Base-by-base conservation (phyloP, 805 yeast genomes). In the Huiozyma naganishii region DNA sequence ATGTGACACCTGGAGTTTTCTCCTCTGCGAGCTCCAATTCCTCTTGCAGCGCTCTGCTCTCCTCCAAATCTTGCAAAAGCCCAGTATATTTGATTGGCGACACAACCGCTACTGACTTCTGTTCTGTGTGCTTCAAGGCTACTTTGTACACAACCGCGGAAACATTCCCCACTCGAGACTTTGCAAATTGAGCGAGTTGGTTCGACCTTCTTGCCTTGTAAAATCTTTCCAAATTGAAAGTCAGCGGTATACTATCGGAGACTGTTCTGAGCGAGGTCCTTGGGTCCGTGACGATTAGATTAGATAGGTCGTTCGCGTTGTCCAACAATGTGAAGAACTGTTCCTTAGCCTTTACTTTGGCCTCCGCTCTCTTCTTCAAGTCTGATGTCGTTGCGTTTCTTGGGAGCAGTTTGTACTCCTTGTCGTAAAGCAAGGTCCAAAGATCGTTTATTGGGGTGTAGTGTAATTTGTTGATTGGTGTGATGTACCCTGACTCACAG, bases 91-190 rank as follows among this genome's bases (percentile, higher is more conserved):
- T 54, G 34, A 74, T 61, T 7, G 71, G 72, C 45, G 72, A 57
- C 5, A 48, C 49, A 8, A 57, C 46, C n/a, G 61, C 61, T 6
- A 76, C 74, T 5, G 81, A 73, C 40, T 65, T 66, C 49, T 66
- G 70, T 58, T 87, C 96, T 13, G 83, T 68, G 35, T 72, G 56
- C 12, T 62, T 51, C 45, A 92, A 70, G 4, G 80, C 77, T 8
- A 70, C 60, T 39, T 69, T 68, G 57, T 84, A 90, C 8, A 92
- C 71, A 37, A 69, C 62, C 0, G 92, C 71, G 0, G 94, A 70
- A 2, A 83, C 61, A 6, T 71, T 63, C 3, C 97, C 97, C 30
- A 88, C 62, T 43, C 86, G 71, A 39, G 82, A 80, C 29, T 71
- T 68, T 10, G 81, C 83, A 41, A 83, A 70, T 32, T 75, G 74